These are phyloP conservation scores for Sporothrix sp. DNA, from an alignment of 2,329 filamentous ascomycete genomes.

Conservation along the genomic window DNA sequence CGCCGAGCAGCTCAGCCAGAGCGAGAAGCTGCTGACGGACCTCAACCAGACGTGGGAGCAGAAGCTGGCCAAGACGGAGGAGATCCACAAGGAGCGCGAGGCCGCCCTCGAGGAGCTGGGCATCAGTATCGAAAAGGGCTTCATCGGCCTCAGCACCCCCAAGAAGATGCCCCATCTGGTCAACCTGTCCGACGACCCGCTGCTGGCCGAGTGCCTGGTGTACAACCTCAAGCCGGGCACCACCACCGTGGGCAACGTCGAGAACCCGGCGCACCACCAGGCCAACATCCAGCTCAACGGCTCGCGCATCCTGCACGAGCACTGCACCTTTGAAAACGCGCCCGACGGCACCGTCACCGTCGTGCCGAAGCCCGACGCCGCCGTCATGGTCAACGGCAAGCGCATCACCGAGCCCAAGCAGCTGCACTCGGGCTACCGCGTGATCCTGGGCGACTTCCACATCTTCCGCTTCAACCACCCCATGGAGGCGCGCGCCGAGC, in stretches of 20 bases:
- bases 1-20: conserved; percentile 89
- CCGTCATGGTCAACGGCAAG: conserved; percentile 95
- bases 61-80: conserved; percentile 87
- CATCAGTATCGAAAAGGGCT: conserved; percentile 98
- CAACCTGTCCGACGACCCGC: conserved; percentile 88
- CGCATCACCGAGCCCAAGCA: conserved; percentile 78
- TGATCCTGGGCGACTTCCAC: conserved; percentile 96
- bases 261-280: conserved; percentile 54
- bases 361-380: conserved; percentile 79
- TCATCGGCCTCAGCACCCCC: conserved; percentile 86
- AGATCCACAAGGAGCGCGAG: conserved; percentile 96
- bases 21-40: conserved; percentile 90
- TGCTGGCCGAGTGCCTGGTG: conserved; percentile 89
- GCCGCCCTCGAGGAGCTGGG: conserved; percentile 90
- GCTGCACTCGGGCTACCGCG: conserved; percentile 82
- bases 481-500: conserved; percentile 85
- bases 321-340: conserved; percentile 85
- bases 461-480: conserved; percentile 99
- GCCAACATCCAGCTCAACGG: conserved; percentile 92
- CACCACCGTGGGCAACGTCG: conserved; percentile 90
- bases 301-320: conserved; percentile 81
- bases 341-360: conserved; percentile 87
- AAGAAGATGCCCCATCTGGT: conserved; percentile 99
- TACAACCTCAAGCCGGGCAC: conserved; percentile 96
- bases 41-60: conserved; percentile 99